These are phyloP conservation scores for Wickerhamiella nectarea DNA, from an alignment of 805 yeast species.

Conservation along the genomic window DNA sequence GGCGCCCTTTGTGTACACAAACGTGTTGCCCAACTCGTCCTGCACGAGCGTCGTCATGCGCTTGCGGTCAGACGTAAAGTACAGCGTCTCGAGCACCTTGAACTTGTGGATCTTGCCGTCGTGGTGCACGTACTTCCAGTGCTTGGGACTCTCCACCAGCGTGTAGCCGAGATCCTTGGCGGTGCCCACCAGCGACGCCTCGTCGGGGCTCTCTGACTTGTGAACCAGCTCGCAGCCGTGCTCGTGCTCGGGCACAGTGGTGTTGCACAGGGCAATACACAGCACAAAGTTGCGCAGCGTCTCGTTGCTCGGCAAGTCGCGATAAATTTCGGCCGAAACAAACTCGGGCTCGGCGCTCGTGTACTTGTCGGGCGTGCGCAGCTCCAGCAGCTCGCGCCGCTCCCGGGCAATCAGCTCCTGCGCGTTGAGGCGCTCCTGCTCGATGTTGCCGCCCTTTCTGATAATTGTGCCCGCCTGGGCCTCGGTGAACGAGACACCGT, in stretches of 20 bases:
- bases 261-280: constrained; percentile 59
- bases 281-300: constrained; percentile 47
- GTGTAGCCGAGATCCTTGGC: constrained; percentile 64
- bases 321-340: constrained; percentile 42
- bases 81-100: constrained; percentile 41
- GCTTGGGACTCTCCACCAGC: constrained; percentile 41
- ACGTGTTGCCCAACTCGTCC: constrained; percentile 30
- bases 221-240: constrained; percentile 31
- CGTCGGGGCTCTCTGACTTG: constrained; percentile 78
- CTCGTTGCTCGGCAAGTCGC: constrained; percentile 39
- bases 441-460: constrained; percentile 45
- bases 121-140: constrained; percentile 31
- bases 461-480: constrained; percentile 58
- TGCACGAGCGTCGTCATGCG: constrained; percentile 64
- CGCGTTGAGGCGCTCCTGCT: constrained; percentile 37
- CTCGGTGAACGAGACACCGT: constrained; percentile 66
- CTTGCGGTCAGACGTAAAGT: constrained; percentile 59
- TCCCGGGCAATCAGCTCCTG: constrained; percentile 27
- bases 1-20: constrained; percentile 62
- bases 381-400: constrained; percentile 35
- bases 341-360: constrained; percentile 38
- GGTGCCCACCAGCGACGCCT: constrained; percentile 61
- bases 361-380: not conserved
- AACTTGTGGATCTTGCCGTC: constrained; percentile 36
- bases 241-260: constrained; percentile 49